Base-by-base conservation (phyloP, 2,329 filamentous ascomycete species). In the Neophaeococcomyces aloes region DNA sequence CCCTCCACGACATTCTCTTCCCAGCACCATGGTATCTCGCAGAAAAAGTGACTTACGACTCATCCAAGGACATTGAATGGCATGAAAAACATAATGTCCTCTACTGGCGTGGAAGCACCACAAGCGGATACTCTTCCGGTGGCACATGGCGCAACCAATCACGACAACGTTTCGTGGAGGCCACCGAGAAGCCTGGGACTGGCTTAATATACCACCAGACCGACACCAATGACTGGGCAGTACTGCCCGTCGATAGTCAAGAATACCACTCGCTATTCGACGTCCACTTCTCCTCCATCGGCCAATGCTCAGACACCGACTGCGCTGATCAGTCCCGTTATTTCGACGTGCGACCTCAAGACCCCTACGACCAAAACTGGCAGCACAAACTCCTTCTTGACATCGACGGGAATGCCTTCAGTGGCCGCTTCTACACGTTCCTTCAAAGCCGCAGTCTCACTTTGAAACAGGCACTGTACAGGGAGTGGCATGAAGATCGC, bases 11-110 rank as follows among this genome's bases (percentile, higher is more conserved):
- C 60, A 89, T 98, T 23, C 62, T 95, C 14, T 96, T 94, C 59
- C 91, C 91, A 0, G 91, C 86, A 18, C 91, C 89, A 0, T 98
- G 91, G 91, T 96, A 98, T 65, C 96, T 87, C 86, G 79, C 78
- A 54, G 79, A 80, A 37, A 93, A 87, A 63, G 89, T 95, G 3
- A 67, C 75, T 13, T 96, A 96, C 61, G 73, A 88, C 14, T 72
- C 79, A 38, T 60, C 64, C 2, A 72, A 74, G 49, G 91, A 96
- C 61, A 70, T 74, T 44, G 58, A 67, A 0, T 98, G 91, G 91
- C 67, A 71, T 1, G 65, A 77, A 40, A 98, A 98, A 61, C 65
- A 74, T 29, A 75, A 81, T 57, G 76, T 75, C 51, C 73, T 98
- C 49, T 96, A 89, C 71, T 98, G 91, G 91, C 82, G 91, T 27